Evolutionary conservation across 1,284 basidiomycete species (phyloP).

Genomic region (Apiotrichum sp.): DNA sequence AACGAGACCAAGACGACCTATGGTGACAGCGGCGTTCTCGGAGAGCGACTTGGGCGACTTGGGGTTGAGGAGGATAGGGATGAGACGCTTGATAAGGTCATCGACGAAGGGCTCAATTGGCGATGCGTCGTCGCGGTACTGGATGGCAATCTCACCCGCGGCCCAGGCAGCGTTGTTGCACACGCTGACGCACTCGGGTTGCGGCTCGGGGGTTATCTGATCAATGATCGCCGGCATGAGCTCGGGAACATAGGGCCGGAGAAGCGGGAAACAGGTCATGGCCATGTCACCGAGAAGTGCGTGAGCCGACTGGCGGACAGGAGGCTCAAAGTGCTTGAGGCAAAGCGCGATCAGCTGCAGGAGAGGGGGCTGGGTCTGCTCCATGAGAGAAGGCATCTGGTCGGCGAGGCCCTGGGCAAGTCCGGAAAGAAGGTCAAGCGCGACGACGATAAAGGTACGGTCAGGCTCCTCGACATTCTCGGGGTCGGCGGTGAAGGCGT

Average conservation of each 20-base stretch:
- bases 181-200: constrained; percentile 88
- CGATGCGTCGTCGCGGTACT: constrained; percentile 54
- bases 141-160: constrained; percentile 90
- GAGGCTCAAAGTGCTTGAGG: constrained; percentile 86
- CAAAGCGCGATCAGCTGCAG: constrained; percentile 74
- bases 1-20: constrained; percentile 90
- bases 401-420: constrained; percentile 89
- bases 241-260: constrained; percentile 74
- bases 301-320: constrained; percentile 93
- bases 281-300: constrained; percentile 96
- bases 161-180: constrained; percentile 99
- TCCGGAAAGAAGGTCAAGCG: constrained; percentile 88
- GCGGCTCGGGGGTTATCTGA: constrained; percentile 66
- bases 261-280: constrained; percentile 74
- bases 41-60: constrained; percentile 90
- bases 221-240: constrained; percentile 85
- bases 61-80: constrained; percentile 83
- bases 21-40: constrained; percentile 99
- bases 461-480: constrained; percentile 82
- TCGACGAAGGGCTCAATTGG: constrained; percentile 78
- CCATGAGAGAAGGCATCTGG: constrained; percentile 65
- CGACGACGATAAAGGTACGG: constrained; percentile 92
- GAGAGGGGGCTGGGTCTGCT: constrained; percentile 63
- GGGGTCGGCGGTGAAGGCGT: constrained; percentile 57
- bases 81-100: constrained; percentile 76